Evolutionary conservation across 148 eudicot genomes (phyloP).

Genomic region (Bassia scoparia): DNA sequence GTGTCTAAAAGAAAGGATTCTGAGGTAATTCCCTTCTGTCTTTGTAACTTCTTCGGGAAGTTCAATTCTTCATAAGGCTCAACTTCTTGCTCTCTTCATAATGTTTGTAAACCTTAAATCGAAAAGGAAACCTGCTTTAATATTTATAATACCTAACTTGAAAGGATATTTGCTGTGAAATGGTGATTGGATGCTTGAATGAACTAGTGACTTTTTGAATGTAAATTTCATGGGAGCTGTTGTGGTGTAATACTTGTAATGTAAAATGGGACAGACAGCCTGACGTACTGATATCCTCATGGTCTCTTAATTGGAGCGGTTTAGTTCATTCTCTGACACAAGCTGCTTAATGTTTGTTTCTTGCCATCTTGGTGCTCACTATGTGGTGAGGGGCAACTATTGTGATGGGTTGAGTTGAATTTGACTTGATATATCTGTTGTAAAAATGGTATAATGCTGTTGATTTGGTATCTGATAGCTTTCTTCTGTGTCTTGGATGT

Average conservation of each 20-base stretch:
- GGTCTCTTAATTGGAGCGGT: background rate
- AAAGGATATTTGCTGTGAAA: background rate
- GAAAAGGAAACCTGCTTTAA: background rate
- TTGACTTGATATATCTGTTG: background rate
- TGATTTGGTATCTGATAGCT: background rate
- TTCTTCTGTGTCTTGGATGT: background rate
- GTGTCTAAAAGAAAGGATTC: constrained; percentile 49
- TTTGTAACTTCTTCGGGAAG: background rate
- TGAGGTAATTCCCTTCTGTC: constrained; percentile 40
- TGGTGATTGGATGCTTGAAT: background rate
- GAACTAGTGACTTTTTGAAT: background rate
- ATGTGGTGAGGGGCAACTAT: background rate
- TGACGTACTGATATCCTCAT: background rate
- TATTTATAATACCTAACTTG: background rate
- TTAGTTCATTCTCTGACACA: background rate
- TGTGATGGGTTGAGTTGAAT: background rate
- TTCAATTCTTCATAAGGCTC: background rate
- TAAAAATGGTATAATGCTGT: background rate
- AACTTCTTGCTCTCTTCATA: background rate
- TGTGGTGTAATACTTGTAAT: background rate
- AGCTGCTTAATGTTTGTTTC: background rate
- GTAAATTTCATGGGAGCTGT: background rate
- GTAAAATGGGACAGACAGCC: background rate
- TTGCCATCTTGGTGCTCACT: background rate
- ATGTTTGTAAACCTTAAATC: no score